Evolutionary conservation across 2,329 filamentous ascomycete genomes (phyloP), one percentile per base, ranked within the genome.

Genomic region (Beauveria rudraprayagi): DNA sequence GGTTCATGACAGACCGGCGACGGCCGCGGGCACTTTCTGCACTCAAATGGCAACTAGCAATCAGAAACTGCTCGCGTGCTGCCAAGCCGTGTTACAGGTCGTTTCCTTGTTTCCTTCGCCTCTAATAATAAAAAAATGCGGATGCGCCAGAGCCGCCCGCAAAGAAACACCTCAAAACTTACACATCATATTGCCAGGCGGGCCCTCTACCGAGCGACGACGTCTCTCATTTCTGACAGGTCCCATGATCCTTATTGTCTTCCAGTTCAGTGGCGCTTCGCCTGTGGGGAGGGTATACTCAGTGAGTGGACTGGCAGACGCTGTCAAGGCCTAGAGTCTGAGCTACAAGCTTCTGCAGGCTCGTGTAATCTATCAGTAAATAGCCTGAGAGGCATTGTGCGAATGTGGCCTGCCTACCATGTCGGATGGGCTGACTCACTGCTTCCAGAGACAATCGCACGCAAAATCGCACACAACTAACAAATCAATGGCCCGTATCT

Each of bases 111-210:
- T 37, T 50, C 30, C 4, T 48, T 46, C 17, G 41, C 6, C n/a
- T n/a, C n/a, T 46, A 34, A 47, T 9, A 19, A 17, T 5, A 4
- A 56, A 34, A 30, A 30, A 34, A 17, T 5, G 17, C 40, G 40
- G 26, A 28, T 47, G 53, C 41, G 26, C 41, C 41, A 56, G 26
- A 43, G 53, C 26, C 26, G n/a, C 26, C 40, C 40, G 40, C 26
- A 47, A 47, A 47, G 41, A 56, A 47, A 56, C 41, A 34, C 41
- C 53, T 46, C 43, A 57, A 57, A 57, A 48, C 55, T 57, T 57
- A 57, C 55, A 57, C 44, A 57, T 57, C 55, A 57, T 57, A 57
- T 57, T 50, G 34, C 43, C 16, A 14, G 30, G 28, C 30, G 55
- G 55, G n/a, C 44, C 44, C 44, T 26, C 41, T 30, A 24, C 40